Conservation (phyloP, 2,329 filamentous ascomycete species). For the Bretziella fagacearum region DNA sequence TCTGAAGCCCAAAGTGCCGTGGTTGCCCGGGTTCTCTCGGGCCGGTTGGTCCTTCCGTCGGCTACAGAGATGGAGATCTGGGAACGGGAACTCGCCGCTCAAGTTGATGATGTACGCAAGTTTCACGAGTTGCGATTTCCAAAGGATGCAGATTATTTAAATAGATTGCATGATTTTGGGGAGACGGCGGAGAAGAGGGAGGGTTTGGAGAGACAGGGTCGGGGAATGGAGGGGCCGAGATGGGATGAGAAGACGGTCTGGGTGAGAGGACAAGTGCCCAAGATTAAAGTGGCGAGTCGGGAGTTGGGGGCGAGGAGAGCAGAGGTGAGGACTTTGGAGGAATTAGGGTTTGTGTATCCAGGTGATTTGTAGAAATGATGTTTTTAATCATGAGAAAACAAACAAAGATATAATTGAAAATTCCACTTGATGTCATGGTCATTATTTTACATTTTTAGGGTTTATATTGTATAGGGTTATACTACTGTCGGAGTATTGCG, state of each 20-base stretch:
- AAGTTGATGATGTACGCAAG: slow-evolving; percentile 34
- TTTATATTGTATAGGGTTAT: neutral
- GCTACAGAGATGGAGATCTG: slow-evolving; percentile 33
- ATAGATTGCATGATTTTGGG: slow-evolving; percentile 35
- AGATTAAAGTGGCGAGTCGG: slow-evolving; percentile 26
- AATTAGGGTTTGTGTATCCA: slow-evolving; percentile 25
- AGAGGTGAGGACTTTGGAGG: slow-evolving; percentile 22
- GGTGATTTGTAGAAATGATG: too few relatives aligned
- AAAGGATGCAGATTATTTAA: slow-evolving; percentile 49
- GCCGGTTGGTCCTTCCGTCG: slow-evolving; percentile 33
- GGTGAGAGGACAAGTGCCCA: slow-evolving; percentile 25
- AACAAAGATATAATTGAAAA: too few relatives aligned
- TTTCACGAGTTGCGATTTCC: slow-evolving; percentile 40
- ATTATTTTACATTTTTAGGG: too few relatives aligned
- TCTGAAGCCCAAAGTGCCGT: slow-evolving; percentile 53
- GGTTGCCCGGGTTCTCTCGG: slow-evolving; percentile 40
- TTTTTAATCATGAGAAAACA: too few relatives aligned
- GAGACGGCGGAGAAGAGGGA: slow-evolving; percentile 21
- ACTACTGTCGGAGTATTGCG: neutral
- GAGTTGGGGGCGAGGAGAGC: slow-evolving; percentile 22
- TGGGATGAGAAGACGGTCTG: slow-evolving; percentile 26
- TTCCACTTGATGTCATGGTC: too few relatives aligned
- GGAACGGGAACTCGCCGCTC: slow-evolving; percentile 32
- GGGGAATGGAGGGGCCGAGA: slow-evolving; percentile 24
- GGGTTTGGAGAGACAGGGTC: slow-evolving; percentile 23